These are phyloP conservation scores for Clarireedia sp. DNA, from an alignment of 2,329 filamentous ascomycete species.

Conservation along the genomic window DNA sequence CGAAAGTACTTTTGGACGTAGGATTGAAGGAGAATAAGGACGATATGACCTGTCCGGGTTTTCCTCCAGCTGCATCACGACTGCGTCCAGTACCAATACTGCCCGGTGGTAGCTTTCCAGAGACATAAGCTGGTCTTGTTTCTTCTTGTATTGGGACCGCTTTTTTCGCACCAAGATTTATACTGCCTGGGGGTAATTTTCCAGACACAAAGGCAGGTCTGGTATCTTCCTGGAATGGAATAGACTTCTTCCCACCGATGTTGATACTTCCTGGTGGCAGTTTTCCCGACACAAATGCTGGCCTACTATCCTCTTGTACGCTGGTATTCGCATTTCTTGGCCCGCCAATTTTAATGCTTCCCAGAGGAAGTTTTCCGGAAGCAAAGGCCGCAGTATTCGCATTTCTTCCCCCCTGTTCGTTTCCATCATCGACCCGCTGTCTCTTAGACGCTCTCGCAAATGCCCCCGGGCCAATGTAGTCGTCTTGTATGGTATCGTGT, in stretches of 20 bases:
- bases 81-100: conserved; percentile 26
- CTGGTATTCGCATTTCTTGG: conserved; percentile 12
- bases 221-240: conserved; percentile 12
- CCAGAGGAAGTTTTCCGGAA: conserved; percentile 32
- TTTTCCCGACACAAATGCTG: conserved; percentile 28
- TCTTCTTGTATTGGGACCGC: conserved; percentile 17
- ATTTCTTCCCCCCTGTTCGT: conserved; percentile 14
- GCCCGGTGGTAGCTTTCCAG: conserved; percentile 20
- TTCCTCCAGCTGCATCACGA: conserved; percentile 24
- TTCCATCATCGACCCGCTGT: conserved; percentile 33
- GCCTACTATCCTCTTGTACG: conserved; percentile 11
- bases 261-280: conserved; percentile 30
- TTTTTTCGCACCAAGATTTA: conserved; percentile 23
- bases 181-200: conserved; percentile 32
- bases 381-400: conserved; percentile 18
- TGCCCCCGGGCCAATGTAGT: conserved; percentile 26
- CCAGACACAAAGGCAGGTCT: conserved; percentile 25
- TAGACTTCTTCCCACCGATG: conserved; percentile 17
- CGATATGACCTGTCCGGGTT: conserved; percentile 65
- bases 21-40: conserved; percentile 92
- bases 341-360: conserved; percentile 24
- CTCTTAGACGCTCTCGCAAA: conserved; percentile 35
- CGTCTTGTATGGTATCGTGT: conserved; percentile 22
- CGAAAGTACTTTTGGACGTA: conserved; percentile 54
- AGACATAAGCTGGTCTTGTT: conserved; percentile 24